phyloP scores from a whole-genome alignment of 2,329 filamentous ascomycete genomes.

The Aspergillus versicolor region DNA sequence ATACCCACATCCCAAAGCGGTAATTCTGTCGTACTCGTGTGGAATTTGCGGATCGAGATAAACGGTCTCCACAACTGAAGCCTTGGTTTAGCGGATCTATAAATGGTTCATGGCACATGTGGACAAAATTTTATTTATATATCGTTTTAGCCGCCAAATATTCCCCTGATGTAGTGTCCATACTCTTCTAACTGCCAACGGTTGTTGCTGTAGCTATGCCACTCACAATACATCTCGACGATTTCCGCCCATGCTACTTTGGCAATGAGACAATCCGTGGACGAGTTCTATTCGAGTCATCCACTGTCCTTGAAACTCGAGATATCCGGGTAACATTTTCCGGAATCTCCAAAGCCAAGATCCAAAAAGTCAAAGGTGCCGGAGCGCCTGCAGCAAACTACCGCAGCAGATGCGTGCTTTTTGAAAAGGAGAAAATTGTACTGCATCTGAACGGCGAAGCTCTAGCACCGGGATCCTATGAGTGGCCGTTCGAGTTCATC shows the following conservation, averaged over 20 bases:
- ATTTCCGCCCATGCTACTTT: background rate
- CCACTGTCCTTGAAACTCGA: background rate
- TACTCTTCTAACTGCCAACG: too few relatives aligned
- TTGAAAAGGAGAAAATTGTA: constrained; percentile 15
- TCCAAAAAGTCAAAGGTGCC: constrained; percentile 17
- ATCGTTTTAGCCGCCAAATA: too few relatives aligned
- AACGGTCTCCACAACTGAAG: too few relatives aligned
- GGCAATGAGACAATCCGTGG: background rate
- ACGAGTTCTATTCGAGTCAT: background rate
- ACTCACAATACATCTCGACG: background rate
- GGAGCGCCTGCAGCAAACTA: constrained; percentile 13
- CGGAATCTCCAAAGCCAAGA: constrained; percentile 15
- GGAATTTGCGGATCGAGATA: too few relatives aligned
- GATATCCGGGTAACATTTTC: constrained; percentile 13
- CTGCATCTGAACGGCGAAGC: background rate
- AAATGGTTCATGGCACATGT: too few relatives aligned
- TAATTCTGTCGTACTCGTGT: too few relatives aligned
- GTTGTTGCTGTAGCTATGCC: background rate
- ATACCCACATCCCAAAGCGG: too few relatives aligned
- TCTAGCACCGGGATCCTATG: constrained; percentile 2
- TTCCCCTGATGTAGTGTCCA: too few relatives aligned
- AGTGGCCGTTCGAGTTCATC: background rate
- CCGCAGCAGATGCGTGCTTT: constrained; percentile 17
- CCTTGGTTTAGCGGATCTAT: too few relatives aligned
- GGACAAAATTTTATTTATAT: too few relatives aligned